Evolutionary conservation across 805 yeast species (phyloP), one percentile per base, ranked within the genome.

Genomic region (Wickerhamiella occidentalis): DNA sequence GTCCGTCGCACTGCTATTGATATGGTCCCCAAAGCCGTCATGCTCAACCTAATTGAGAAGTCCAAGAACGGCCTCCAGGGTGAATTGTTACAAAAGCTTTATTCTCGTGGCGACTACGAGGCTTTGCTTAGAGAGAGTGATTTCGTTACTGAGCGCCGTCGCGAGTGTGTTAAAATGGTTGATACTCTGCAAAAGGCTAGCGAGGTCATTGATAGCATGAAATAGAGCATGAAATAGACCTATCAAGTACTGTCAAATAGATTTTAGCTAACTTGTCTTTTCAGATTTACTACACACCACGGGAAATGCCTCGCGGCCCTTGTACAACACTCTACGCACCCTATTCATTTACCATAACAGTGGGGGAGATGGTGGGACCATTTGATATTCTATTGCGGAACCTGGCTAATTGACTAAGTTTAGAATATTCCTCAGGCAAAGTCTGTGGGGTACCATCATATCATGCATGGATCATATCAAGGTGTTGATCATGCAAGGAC

Each of bases 1-100:
- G 96, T 92, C 45, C 86, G 88, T 69, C 79, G 95, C 64, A 85
- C 96, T 1, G 82, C 92, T 58, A 82, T 94, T 18, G 98, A 92
- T 64, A 71, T 88, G 60, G 82, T 92, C 57, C 98, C 98, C 57
- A 92, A 92, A 69, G 94, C 96, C 3, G 77, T 92, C 55, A 87
- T 88, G 94, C 74, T 90, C 60, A 88, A 90, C 66, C 75, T 92
- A 64, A 90, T 92, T 59, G 80, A 80, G 54, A 76, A 75, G 61
- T 82, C 94, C 37, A 86, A 85, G 71, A 80, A 78, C 50, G 94
- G 85, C 59, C 83, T 92, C 60, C 98, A 94, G 70, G 85, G 80
- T 64, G 94, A 84, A 57, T 73, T 92, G 55, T 72, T 92, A 56
- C 94, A 85, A 68, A 85, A 85, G 66, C 72, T 92, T 54, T 92